phyloP scores from a whole-genome alignment of 2,329 filamentous ascomycete genomes.

The Colletotrichum tamarilloi region DNA sequence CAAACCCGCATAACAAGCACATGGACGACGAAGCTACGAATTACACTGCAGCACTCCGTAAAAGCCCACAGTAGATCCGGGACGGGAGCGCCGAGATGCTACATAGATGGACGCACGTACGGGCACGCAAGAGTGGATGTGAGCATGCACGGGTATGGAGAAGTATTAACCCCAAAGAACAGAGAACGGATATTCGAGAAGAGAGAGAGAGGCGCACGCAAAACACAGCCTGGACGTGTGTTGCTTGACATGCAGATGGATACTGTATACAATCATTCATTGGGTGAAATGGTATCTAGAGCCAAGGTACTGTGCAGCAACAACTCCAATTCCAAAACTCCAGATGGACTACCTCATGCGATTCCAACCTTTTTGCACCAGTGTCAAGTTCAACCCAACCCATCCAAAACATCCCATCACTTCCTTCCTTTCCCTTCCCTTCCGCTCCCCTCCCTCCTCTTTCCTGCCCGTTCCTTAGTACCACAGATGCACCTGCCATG shows the following conservation, averaged over 20 bases:
- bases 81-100: slow-evolving; percentile 2
- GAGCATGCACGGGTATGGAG: not conserved
- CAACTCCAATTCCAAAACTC: not conserved
- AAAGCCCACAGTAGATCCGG: not conserved
- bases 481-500: too few relatives aligned
- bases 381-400: not conserved
- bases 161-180: not conserved
- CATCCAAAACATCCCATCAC: not conserved
- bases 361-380: not conserved
- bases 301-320: not conserved
- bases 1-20: not conserved
- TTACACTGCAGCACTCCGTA: not conserved
- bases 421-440: not conserved
- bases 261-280: too few relatives aligned
- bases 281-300: too few relatives aligned
- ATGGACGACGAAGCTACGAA: not conserved
- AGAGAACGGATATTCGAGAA: not conserved
- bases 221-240: slow-evolving; percentile 14
- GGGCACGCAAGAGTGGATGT: slow-evolving; percentile 21
- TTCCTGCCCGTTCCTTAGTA: not conserved
- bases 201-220: not conserved
- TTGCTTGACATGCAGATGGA: not conserved
- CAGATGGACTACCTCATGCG: not conserved
- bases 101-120: slow-evolving; percentile 22
- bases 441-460: not conserved